Conservation (phyloP, 2,329 filamentous ascomycete genomes). For the Colletotrichum brevisporum region DNA sequence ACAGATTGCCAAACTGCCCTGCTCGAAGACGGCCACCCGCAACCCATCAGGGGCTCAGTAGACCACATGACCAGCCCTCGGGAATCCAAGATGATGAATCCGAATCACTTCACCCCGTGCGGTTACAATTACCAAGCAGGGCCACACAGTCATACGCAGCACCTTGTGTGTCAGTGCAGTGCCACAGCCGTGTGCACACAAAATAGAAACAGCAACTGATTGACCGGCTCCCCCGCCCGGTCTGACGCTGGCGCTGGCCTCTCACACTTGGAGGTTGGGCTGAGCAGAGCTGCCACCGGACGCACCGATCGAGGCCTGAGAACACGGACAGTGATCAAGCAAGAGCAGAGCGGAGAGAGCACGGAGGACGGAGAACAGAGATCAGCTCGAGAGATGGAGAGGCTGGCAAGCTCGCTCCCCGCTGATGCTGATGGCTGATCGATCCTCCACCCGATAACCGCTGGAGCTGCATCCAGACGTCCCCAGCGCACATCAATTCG, state of each 20-base stretch:
- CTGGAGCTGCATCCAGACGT: constrained; percentile 30
- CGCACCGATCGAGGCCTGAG: constrained; percentile 29
- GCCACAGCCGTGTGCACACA: constrained; percentile 7
- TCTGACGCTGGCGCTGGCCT: constrained; percentile 8
- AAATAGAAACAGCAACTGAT: constrained; percentile 27
- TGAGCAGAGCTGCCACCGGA: constrained; percentile 4
- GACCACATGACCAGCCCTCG: constrained; percentile 11
- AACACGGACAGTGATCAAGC: constrained; percentile 7
- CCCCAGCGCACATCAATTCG: constrained; percentile 36
- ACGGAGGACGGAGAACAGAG: background rate
- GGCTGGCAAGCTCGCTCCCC: background rate
- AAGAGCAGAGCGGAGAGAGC: no score
- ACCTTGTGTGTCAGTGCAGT: constrained; percentile 19
- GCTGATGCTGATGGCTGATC: background rate
- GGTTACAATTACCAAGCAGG: constrained; percentile 15
- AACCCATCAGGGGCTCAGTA: constrained; percentile 16
- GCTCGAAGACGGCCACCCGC: background rate
- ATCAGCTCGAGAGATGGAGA: background rate
- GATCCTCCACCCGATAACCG: background rate
- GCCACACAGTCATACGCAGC: constrained; percentile 4
- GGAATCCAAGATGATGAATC: constrained; percentile 20
- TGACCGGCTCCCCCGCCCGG: constrained; percentile 12
- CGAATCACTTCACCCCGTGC: constrained; percentile 9
- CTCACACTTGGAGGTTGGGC: background rate
- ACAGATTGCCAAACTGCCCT: constrained; percentile 18